Percentiles rank a stretch among this genome's conserved stretches.
These are phyloP conservation scores for Barnettozyma pratensis DNA, from an alignment of 805 yeast species.

Conservation along the genomic window DNA sequence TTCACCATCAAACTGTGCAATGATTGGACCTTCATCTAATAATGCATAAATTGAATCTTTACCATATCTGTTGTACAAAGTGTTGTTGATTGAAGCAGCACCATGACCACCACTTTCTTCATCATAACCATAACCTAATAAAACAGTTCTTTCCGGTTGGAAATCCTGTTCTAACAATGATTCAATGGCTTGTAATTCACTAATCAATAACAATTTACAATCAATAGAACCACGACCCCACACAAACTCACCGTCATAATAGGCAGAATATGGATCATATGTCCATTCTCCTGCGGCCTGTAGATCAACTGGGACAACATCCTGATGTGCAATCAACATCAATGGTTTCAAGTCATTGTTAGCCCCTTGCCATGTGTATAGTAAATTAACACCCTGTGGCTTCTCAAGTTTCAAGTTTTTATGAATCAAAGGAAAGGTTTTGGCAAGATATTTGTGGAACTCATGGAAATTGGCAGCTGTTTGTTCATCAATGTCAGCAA, in stretches of 20 bases:
- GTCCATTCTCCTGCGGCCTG: constrained; percentile 57
- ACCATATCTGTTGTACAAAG: constrained; percentile 53
- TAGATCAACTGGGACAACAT: constrained; percentile 72
- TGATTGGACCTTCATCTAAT: constrained; percentile 63
- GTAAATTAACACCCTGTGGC: constrained; percentile 60
- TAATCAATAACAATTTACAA: constrained; percentile 65
- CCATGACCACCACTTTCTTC: constrained; percentile 57
- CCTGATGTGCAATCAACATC: constrained; percentile 74
- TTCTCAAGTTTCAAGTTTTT: constrained; percentile 41
- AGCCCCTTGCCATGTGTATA: constrained; percentile 62
- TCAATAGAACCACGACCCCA: constrained; percentile 81
- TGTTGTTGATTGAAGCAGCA: constrained; percentile 33
- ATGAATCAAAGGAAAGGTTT: constrained; percentile 53
- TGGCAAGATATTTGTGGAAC: constrained; percentile 48
- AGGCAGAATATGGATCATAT: constrained; percentile 60
- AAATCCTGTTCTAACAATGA: constrained; percentile 44
- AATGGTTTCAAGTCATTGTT: constrained; percentile 50
- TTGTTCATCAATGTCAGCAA: constrained; percentile 1
- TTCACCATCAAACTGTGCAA: constrained; percentile 30
- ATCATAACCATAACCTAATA: constrained; percentile 71
- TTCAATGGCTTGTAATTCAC: constrained; percentile 64
- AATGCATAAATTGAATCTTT: constrained; percentile 52
- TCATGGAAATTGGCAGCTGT: constrained; percentile 14
- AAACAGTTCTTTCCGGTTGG: constrained; percentile 55
- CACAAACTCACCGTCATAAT: constrained; percentile 54